Evolutionary conservation across 202 grass and related monocot species (phyloP).

Genomic region (Zizania palustris): DNA sequence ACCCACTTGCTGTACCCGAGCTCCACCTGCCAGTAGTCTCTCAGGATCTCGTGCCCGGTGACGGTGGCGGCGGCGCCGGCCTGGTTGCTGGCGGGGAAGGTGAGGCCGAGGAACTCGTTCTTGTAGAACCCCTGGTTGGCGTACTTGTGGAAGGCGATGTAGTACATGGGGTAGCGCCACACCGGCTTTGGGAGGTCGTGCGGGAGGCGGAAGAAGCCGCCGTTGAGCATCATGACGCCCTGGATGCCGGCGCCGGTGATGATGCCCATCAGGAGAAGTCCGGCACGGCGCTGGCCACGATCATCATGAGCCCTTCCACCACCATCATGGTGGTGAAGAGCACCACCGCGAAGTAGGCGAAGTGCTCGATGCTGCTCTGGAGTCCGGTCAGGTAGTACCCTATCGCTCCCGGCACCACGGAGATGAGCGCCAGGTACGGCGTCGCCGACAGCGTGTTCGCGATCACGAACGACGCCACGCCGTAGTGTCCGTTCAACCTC

Average conservation of each 20-base stretch:
- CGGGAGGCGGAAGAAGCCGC: conserved; percentile 60
- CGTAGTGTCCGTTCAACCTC: conserved; percentile 55
- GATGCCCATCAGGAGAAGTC: conserved; percentile 73
- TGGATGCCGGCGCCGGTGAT: conserved; percentile 55
- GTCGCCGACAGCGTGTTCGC: conserved; percentile 50
- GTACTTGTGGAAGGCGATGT: conserved; percentile 72
- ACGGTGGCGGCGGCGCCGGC: conserved; percentile 29
- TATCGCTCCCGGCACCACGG: conserved; percentile 45
- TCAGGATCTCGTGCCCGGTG: conserved; percentile 36
- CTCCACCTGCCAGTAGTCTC: conserved; percentile 46
- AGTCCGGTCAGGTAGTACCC: conserved; percentile 54
- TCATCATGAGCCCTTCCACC: conserved; percentile 69
- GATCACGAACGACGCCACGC: conserved; percentile 49
- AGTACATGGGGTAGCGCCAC: conserved; percentile 65
- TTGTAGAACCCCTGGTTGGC: conserved; percentile 64
- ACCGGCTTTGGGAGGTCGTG: conserved; percentile 50
- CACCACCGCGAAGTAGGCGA: conserved; percentile 49
- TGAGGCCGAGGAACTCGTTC: conserved; percentile 59
- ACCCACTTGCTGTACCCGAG: conserved; percentile 65
- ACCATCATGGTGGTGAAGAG: conserved; percentile 48
- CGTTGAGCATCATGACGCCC: conserved; percentile 60
- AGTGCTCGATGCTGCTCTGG: conserved; percentile 32
- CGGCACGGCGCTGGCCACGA: conserved; percentile 47
- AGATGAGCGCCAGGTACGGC: conserved; percentile 42
- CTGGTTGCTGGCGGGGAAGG: conserved; percentile 46